A percentile compares a stretch with the other conserved stretches of the same genome.
Evolutionary conservation across 192 early-diverging fungal species (phyloP).

Genomic region (Coemansia sp.): DNA sequence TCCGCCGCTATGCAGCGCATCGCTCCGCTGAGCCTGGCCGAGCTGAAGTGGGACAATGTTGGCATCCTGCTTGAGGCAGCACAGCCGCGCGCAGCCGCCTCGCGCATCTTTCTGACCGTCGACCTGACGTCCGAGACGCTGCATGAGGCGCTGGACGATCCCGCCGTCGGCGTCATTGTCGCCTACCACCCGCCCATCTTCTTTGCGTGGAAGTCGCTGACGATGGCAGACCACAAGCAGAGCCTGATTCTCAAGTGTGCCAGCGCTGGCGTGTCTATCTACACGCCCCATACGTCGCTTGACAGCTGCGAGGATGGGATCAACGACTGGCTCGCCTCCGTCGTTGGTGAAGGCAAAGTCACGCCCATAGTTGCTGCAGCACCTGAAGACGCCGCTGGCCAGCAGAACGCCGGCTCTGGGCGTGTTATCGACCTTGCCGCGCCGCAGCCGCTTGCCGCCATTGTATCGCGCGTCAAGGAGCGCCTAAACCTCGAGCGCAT

Average conservation of each 20-base stretch:
- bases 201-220: conserved; percentile 75
- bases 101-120: conserved; percentile 86
- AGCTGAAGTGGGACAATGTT: conserved; percentile 89
- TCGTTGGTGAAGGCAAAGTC: conserved; percentile 30
- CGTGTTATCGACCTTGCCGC: conserved; percentile 30
- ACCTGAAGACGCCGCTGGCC: conserved; percentile 29
- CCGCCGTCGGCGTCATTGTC: conserved; percentile 81
- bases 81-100: conserved; percentile 68
- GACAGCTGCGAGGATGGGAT: conserved; percentile 78
- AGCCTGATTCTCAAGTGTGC: conserved; percentile 78
- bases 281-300: conserved; percentile 88
- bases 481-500: conserved; percentile 70
- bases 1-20: conserved; percentile 74
- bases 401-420: conserved; percentile 40
- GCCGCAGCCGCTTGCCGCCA: conserved; percentile 24
- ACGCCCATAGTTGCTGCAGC: conserved; percentile 47
- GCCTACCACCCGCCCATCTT: conserved; percentile 97
- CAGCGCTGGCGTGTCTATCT: conserved; percentile 84
- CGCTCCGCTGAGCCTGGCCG: conserved; percentile 82
- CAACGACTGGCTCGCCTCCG: conserved; percentile 91
- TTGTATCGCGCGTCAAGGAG: conserved; percentile 35
- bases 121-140: conserved; percentile 82
- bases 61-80: conserved; percentile 88
- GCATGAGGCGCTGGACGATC: conserved; percentile 75
- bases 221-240: conserved; percentile 76